Evolutionary conservation across 352 stramenopile genomes (phyloP), one percentile per base, ranked within the genome.

Genomic region (Pythium apleroticum): DNA sequence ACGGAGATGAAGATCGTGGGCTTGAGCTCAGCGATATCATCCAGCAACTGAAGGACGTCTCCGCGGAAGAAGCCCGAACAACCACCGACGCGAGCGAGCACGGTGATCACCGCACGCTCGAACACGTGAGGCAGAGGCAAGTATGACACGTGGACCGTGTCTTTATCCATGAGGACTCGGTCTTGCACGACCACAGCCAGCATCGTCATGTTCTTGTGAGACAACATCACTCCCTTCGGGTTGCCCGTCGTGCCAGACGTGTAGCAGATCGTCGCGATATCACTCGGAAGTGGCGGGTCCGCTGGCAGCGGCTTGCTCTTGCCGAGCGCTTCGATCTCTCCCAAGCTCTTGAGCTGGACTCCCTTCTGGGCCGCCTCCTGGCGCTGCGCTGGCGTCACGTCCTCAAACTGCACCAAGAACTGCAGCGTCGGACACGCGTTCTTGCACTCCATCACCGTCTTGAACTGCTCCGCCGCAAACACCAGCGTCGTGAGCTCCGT

Each of bases 91-190:
- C 81, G 74, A 90, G 95, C 15, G 79, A 99, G 80, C 8, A 83
- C 81, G 15, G 77, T 84, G 9, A 96, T 89, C 20, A 98, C 82
- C 9, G 90, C 80, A 15, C 96, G 83, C 79, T 99, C 97, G 66
- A 98, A 98, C 54, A 99, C 97, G 75, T 99, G 97, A 0, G 97
- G 86, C 48, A 99, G 70, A 15, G 97, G 97, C 60, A 99, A 77
- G 73, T 99, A 99, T 28, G 89, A 98, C 35, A 99, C 76, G 69
- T 99, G 95, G 25, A 97, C 80, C 72, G 98, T 93, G 8, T 72
- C 79, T 3, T 69, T 9, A 2, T 59, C 17, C 33, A 88, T 61
- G 1, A 15, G 24, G 30, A 87, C 48, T 8, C 75, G 72, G 43
- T 84, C 70, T 9, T 68, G 62, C 1, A 63, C 41, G 24, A 66